Evolutionary conservation across 805 yeast species (phyloP), one percentile per base, ranked within the genome.

Genomic region (Ogataea nakhonphanomensis): DNA sequence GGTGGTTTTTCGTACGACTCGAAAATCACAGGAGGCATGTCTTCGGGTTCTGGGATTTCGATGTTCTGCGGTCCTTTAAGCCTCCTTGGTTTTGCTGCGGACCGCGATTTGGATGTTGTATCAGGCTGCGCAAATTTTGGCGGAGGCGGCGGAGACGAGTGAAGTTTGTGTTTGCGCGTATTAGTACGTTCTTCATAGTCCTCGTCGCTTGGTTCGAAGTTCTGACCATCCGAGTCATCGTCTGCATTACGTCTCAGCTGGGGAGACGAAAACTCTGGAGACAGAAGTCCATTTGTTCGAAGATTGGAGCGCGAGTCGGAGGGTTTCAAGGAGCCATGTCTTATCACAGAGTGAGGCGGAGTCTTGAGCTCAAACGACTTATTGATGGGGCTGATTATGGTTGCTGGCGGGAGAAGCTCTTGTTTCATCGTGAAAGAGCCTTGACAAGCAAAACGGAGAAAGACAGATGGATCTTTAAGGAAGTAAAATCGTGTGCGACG

Each of bases 1-100:
- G 96, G 96, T 2, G 99, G 99, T 61, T 93, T 91, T 3, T 51
- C 50, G 15, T 37, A 44, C 20, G 79, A 76, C 8, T 81, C 78
- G 50, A 81, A 79, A 22, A 51, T 47, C 8, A 73, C 55, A 8
- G 54, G 54, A 4, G 78, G 75, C 66, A 71, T 57, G 38, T 62
- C 63, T 14, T 55, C 57, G 3, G 73, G 69, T 6, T 54, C 53
- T 0, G 71, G 71, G 5, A 67, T 49, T 15, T 51, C 48, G 17
- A 59, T 50, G 29, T 51, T 50, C 31, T 46, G 54, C 1, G 66
- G 64, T 7, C 58, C 58, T 39, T 57, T 62, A 4, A 43, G 28
- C 32, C 50, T 46, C 35, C 55, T 49, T 8, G 49, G 32, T 35
- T 46, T 44, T 10, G 25, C 12, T 2, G 41, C 10, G 14, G 39